Evolutionary conservation across 2,329 filamentous ascomycete genomes (phyloP).

Genomic region (Exophiala alcalophila): DNA sequence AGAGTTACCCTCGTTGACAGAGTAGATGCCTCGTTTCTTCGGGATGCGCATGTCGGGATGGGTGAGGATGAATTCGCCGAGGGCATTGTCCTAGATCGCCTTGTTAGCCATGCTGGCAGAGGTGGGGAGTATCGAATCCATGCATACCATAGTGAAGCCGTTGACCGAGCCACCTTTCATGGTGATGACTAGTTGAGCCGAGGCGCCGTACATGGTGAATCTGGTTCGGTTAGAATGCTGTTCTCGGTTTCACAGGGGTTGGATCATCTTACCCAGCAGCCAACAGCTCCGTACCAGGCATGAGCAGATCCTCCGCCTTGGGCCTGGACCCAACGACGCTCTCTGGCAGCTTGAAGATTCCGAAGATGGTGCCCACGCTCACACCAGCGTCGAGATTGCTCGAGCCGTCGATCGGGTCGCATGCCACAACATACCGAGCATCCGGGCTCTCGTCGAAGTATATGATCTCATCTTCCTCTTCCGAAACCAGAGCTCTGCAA

Average conservation of each 20-base stretch:
- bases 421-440: slow-evolving; percentile 88
- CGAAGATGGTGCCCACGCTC: slow-evolving; percentile 88
- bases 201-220: slow-evolving; percentile 99
- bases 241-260: background rate
- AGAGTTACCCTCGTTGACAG: slow-evolving; percentile 97
- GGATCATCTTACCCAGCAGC: slow-evolving; percentile 48
- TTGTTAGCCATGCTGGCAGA: too few species aligned
- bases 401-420: slow-evolving; percentile 95
- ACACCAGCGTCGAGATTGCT: slow-evolving; percentile 98
- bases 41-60: slow-evolving; percentile 93
- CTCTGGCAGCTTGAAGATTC: slow-evolving; percentile 83
- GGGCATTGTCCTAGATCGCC: slow-evolving; percentile 65
- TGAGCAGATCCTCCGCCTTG: slow-evolving; percentile 69
- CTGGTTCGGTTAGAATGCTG: slow-evolving; percentile 50
- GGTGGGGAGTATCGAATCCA: background rate
- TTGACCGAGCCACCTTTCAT: slow-evolving; percentile 92
- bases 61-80: slow-evolving; percentile 98
- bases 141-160: slow-evolving; percentile 75
- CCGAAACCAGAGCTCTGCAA: slow-evolving; percentile 89
- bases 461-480: slow-evolving; percentile 93
- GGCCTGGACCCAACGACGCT: slow-evolving; percentile 59
- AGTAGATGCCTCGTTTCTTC: slow-evolving; percentile 80
- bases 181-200: slow-evolving; percentile 91
- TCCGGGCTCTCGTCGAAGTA: slow-evolving; percentile 72
- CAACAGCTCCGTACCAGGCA: slow-evolving; percentile 84